Evolutionary conservation across 2,329 filamentous ascomycete species (phyloP).

Genomic region (Aspergillus sp.): DNA sequence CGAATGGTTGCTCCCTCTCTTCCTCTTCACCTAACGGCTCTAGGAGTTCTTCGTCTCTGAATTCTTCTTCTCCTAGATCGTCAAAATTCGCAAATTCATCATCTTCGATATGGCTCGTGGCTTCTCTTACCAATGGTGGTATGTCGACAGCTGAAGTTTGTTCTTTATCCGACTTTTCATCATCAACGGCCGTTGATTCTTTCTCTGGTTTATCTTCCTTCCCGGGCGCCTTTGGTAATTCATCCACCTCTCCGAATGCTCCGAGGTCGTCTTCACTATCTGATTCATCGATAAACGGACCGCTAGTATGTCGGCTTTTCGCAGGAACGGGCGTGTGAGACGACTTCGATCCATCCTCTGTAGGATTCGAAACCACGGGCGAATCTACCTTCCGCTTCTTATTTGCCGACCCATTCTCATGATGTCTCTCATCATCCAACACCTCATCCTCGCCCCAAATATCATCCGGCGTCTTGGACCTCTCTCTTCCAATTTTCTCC

Average conservation of each 20-base stretch:
- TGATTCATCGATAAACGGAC: constrained; percentile 41
- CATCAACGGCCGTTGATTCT: constrained; percentile 1
- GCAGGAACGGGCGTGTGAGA: constrained; percentile 1
- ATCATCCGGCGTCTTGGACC: constrained; percentile 29
- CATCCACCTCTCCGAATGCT: constrained; percentile 17
- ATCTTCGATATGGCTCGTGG: constrained; percentile 38
- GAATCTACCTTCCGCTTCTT: constrained; percentile 27
- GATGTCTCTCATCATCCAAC: constrained; percentile 18
- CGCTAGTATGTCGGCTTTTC: constrained; percentile 15
- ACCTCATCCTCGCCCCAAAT: constrained; percentile 26
- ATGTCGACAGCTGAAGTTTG: constrained; percentile 11
- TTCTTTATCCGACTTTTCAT: constrained; percentile 1
- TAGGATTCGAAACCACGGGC: constrained; percentile 7
- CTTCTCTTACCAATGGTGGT: constrained; percentile 48
- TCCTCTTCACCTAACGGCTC: constrained; percentile 55
- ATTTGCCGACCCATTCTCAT: constrained; percentile 24
- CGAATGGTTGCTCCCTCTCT: constrained; percentile 22
- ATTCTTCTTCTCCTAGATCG: constrained; percentile 58
- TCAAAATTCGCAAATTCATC: constrained; percentile 53
- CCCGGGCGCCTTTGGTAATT: constrained; percentile 1
- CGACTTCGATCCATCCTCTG: constrained; percentile 1
- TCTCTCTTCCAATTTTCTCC: constrained; percentile 2
- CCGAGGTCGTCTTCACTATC: constrained; percentile 51
- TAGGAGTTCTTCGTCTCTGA: constrained; percentile 61
- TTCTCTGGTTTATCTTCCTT: not conserved